Evolutionary conservation across 306 rosid genomes (phyloP), one percentile per base, ranked within the genome.

Genomic region (Quillaja saponaria): DNA sequence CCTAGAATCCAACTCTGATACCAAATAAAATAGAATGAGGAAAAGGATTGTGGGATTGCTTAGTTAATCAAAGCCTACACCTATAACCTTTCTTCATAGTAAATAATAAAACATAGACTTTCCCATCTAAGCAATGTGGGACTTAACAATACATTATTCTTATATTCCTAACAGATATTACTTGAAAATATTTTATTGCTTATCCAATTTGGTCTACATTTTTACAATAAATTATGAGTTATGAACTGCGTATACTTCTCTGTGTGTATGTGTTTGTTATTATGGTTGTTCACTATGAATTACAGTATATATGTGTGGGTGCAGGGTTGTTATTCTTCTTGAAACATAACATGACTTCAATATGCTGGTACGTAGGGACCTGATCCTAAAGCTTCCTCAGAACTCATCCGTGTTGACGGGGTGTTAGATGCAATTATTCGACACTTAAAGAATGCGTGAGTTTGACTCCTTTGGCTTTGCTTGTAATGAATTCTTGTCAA

Each of bases 371-470:
- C 71, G 71, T 69, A 89, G 99, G 99, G 99, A 63, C 95, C 91
- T 31, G 87, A 87, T 76, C 83, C 95, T 19, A 87, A 84, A 76
- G 95, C 96, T 73, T 86, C 96, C 31, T 71, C 80, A 4, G 95
- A 84, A 60, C 95, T 94, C 72, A 67, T 89, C 63, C 79, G 69
- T 71, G 74, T 86, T 74, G 99, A 92, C 70, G 97, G 99, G 52
- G 80, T 83, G 50, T 75, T 85, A 84, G 96, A 83, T 57, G 89
- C 96, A 48, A 77, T 94, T 64, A 61, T 80, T 66, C 90, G 91
- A 13, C 97, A 89, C 75, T 75, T 94, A 80, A 81, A 74, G 66
- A 89, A 89, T 83, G 91, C 87, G 99, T 94, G 69, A 83, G 99
- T 64, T 20, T 72, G 51, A 34, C 57, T 63, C 39, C 18, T 59